Evolutionary conservation across 495 filamentous ascomycete species (phyloP), one percentile per base, ranked within the genome.

Genomic region (Daldinia loculata): DNA sequence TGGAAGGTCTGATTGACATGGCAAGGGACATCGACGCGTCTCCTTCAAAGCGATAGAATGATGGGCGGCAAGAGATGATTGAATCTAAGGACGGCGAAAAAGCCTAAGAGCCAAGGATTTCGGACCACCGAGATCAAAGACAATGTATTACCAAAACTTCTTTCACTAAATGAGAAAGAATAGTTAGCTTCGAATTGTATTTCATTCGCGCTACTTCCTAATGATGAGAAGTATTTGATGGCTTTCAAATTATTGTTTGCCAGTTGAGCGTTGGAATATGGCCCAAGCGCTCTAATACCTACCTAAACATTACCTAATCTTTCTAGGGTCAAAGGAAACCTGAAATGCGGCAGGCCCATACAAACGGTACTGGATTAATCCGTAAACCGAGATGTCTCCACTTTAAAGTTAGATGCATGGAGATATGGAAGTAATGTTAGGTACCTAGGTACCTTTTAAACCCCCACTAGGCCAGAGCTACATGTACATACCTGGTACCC

Each of bases 21-120:
- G 32, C 63, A 66, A 67, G 39, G 34, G 64, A 39, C 29, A 29
- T 71, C 26, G 69, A 67, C 69, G 69, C 63, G 69, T 62, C 22
- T 62, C 58, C 58, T 67, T 63, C 32, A 66, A 32, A 50, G 51
- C 30, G 36, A 60, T 27, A 38, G n/a, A 55, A 57, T 22, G 51
- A 71, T 62, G 22, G 12, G 32, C 34, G 6, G 14, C 32, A 36
- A 60, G 12, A 32, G 53, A 61, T 5, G 26, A 57, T 41, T 26
- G 36, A 19, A 53, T 53, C 26, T 52, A 34, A 26, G 24, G n/a
- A 43, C 4, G 7, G 22, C 8, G 50, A 27, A 56, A 36, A 32
- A 39, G 22, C 26, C 50, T 58, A 30, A 30, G 14, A 15, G 29
- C 11, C 14, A 24, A 36, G 29, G 38, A 48, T 22, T 61, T 52